phyloP scores from a whole-genome alignment of 768 basidiomycete species.

The Boletus sp. region DNA sequence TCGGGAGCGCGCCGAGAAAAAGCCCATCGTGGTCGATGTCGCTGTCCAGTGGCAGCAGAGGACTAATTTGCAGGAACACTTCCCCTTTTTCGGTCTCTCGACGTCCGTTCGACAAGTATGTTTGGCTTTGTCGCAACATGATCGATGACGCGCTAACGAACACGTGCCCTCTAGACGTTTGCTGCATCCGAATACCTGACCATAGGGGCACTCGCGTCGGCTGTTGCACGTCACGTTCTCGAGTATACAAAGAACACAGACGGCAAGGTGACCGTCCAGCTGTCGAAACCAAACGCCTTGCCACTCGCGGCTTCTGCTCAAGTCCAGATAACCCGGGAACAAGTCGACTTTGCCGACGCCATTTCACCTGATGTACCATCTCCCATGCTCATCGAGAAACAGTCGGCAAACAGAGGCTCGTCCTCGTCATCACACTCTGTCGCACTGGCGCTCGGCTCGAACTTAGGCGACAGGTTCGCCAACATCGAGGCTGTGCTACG shows the following conservation, averaged over 20 bases:
- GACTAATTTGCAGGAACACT: neutral
- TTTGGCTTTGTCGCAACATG: neutral
- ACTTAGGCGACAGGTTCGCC: conserved; percentile 81
- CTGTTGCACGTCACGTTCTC: conserved; percentile 51
- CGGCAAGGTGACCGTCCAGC: conserved; percentile 46
- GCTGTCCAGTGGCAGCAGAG: conserved; percentile 24
- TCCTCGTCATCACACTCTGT: conserved; percentile 34
- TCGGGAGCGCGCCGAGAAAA: conserved; percentile 63
- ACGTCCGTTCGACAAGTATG: conserved; percentile 33
- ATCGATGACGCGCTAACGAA: neutral
- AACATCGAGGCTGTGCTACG: conserved; percentile 80
- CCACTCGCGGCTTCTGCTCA: conserved; percentile 64
- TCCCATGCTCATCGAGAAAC: neutral
- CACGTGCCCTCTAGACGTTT: conserved; percentile 40
- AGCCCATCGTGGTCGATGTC: conserved; percentile 56
- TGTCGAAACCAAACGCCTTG: conserved; percentile 72
- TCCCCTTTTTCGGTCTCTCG: conserved; percentile 23
- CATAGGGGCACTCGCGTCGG: conserved; percentile 65
- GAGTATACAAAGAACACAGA: conserved; percentile 18
- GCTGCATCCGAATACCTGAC: conserved; percentile 53
- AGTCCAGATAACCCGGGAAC: conserved; percentile 54
- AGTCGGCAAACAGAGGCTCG: too few relatives aligned
- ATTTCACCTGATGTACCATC: neutral
- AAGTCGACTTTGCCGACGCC: conserved; percentile 34
- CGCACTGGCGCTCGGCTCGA: conserved; percentile 84